phyloP scores from a whole-genome alignment of 2,329 filamentous ascomycete species.

The Pseudogymnoascus sp. region DNA sequence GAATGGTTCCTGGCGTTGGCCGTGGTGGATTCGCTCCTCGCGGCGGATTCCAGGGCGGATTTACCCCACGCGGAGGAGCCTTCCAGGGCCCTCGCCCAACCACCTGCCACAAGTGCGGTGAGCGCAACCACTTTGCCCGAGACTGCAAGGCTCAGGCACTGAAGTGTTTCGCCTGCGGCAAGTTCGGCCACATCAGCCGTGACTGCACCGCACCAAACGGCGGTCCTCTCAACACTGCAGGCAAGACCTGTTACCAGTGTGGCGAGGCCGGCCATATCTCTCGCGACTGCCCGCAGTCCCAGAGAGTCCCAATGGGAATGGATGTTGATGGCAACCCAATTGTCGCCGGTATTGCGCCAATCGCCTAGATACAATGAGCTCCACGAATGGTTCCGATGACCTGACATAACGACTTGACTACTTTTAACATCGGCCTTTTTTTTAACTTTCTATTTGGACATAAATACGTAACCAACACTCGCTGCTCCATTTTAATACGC shows the following conservation, averaged over 20 bases:
- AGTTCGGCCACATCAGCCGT: constrained; percentile 48
- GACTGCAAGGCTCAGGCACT: constrained; percentile 80
- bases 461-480: constrained; percentile 15
- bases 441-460: constrained; percentile 27
- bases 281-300: constrained; percentile 69
- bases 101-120: constrained; percentile 68
- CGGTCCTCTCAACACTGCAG: constrained; percentile 86
- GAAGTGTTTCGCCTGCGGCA: constrained; percentile 75
- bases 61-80: constrained; percentile 66
- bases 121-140: constrained; percentile 95
- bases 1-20: constrained; percentile 39
- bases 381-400: constrained; percentile 28
- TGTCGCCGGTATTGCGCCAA: constrained; percentile 34
- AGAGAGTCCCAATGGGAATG: constrained; percentile 47
- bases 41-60: constrained; percentile 59
- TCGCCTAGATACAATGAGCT: constrained; percentile 32
- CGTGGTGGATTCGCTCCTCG: constrained; percentile 62
- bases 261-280: constrained; percentile 94
- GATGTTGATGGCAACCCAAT: constrained; percentile 33
- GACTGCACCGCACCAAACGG: constrained; percentile 97
- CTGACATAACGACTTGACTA: constrained; percentile 23
- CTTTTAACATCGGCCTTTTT: constrained; percentile 25
- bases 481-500: constrained; percentile 24
- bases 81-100: constrained; percentile 60
- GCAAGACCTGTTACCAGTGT: constrained; percentile 98